Percentiles rank a stretch among this genome's conserved stretches.
These are phyloP conservation scores for Coniochaeta sp. DNA, from an alignment of 2,329 filamentous ascomycete genomes.

Conservation along the genomic window DNA sequence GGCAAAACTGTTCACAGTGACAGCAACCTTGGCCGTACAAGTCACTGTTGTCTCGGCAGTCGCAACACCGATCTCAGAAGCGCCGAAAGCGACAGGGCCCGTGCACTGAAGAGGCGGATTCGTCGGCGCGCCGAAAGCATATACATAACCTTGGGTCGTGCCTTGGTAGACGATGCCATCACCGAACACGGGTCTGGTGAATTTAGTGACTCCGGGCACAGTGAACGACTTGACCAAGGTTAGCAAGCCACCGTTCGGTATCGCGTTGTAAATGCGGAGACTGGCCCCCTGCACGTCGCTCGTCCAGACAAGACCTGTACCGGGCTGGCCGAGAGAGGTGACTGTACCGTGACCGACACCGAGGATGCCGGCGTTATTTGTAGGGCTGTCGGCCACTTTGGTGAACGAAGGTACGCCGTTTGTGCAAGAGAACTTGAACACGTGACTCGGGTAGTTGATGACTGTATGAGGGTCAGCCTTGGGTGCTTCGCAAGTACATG, in stretches of 20 bases:
- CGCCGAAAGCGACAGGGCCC: constrained; percentile 37
- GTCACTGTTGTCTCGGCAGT: constrained; percentile 27
- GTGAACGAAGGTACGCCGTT: constrained; percentile 44
- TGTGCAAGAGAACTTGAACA: constrained; percentile 50
- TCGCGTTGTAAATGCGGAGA: constrained; percentile 43
- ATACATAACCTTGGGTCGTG: constrained; percentile 40
- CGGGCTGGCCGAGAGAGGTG: constrained; percentile 44
- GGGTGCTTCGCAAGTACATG: too few relatives aligned
- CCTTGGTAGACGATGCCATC: constrained; percentile 48
- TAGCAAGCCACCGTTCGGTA: constrained; percentile 37
- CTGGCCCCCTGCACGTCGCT: constrained; percentile 46
- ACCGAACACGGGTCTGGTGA: constrained; percentile 49
- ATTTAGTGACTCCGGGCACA: constrained; percentile 45
- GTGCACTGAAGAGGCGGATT: constrained; percentile 47
- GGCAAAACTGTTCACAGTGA: constrained; percentile 30
- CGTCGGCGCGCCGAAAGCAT: constrained; percentile 48
- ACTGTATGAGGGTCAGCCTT: constrained; percentile 15
- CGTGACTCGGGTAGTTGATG: constrained; percentile 44
- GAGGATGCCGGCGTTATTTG: constrained; percentile 42
- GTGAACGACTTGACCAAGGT: constrained; percentile 42
- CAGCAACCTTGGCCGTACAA: constrained; percentile 38
- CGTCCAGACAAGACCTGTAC: constrained; percentile 49
- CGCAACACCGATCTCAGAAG: constrained; percentile 28
- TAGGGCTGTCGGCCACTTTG: constrained; percentile 40
- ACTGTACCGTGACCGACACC: constrained; percentile 50